phyloP scores from a whole-genome alignment of 2,329 filamentous ascomycete genomes.

The Clonostachys rosea region DNA sequence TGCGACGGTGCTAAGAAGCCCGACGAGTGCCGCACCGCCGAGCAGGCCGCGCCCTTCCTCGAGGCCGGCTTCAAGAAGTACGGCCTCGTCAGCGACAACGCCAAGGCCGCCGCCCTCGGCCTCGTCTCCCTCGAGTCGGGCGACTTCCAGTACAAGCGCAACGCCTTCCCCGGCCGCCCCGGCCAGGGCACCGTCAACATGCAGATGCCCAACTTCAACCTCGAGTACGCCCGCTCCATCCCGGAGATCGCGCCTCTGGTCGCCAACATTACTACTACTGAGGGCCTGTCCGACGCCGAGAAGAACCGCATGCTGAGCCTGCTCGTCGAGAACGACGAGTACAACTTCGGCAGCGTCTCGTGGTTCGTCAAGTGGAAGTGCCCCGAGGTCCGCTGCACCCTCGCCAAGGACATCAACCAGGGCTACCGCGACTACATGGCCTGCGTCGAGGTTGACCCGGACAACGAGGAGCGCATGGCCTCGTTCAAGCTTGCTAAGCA shows the following conservation, averaged over 20 bases:
- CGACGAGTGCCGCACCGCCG: conserved; percentile 63
- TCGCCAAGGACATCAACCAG: conserved; percentile 28
- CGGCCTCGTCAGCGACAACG: conserved; percentile 43
- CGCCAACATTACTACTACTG: conserved; percentile 14
- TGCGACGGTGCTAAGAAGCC: conserved; percentile 38
- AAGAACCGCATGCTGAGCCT: conserved; percentile 35
- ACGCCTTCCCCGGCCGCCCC: conserved; percentile 48
- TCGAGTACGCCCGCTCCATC: conserved; percentile 40
- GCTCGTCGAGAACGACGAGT: conserved; percentile 35
- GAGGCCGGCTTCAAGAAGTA: conserved; percentile 52
- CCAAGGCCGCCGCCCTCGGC: conserved; percentile 66
- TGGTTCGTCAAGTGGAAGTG: conserved; percentile 48
- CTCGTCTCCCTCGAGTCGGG: conserved; percentile 69
- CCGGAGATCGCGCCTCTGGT: conserved; percentile 26
- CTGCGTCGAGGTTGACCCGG: conserved; percentile 33
- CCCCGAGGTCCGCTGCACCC: conserved; percentile 17
- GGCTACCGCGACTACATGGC: conserved; percentile 40
- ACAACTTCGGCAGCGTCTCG: conserved; percentile 47
- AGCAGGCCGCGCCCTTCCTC: conserved; percentile 54
- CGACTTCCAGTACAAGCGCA: conserved; percentile 68
- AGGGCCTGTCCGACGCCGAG: conserved; percentile 19
- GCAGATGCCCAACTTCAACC: conserved; percentile 40
- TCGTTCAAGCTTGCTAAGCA: conserved; percentile 41
- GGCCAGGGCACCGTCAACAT: conserved; percentile 68
- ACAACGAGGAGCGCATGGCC: conserved; percentile 21